Percentiles rank a stretch among this genome's conserved stretches.
phyloP scores from a whole-genome alignment of 2,329 filamentous ascomycete genomes.

The Fusarium luffae region DNA sequence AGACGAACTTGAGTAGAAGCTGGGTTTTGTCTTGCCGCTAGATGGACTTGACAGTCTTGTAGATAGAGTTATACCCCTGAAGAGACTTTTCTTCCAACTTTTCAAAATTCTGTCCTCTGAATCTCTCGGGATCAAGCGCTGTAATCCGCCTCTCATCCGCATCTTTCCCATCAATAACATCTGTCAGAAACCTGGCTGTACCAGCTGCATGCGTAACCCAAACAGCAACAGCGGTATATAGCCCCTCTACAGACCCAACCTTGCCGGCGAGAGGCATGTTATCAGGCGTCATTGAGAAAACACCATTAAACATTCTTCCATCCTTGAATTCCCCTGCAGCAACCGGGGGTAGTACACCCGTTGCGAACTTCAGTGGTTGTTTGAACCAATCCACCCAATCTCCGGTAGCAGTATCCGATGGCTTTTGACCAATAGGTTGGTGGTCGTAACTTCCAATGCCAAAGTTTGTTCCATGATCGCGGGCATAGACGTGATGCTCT shows the following conservation, averaged over 20 bases:
- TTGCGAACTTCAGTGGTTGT: slow-evolving; percentile 23
- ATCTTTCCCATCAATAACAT: slow-evolving; percentile 16
- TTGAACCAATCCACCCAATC: slow-evolving; percentile 33
- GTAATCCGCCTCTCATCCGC: slow-evolving; percentile 14
- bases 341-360: slow-evolving; percentile 16
- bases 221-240: slow-evolving; percentile 37
- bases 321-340: slow-evolving; percentile 15
- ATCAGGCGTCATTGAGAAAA: slow-evolving; percentile 45
- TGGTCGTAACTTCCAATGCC: slow-evolving; percentile 42
- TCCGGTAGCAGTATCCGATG: slow-evolving; percentile 28
- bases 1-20: background rate
- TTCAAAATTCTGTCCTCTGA: slow-evolving; percentile 18
- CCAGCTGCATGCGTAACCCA: slow-evolving; percentile 42
- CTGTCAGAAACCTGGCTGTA: slow-evolving; percentile 29
- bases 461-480: slow-evolving; percentile 37
- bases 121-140: slow-evolving; percentile 36
- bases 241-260: background rate
- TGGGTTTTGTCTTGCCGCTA: background rate
- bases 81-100: slow-evolving; percentile 34
- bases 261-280: slow-evolving; percentile 41
- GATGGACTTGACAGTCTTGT: slow-evolving; percentile 32
- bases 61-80: slow-evolving; percentile 39
- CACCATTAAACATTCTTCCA: slow-evolving; percentile 34
- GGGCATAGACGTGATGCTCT: slow-evolving; percentile 39
- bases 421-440: slow-evolving; percentile 15